Evolutionary conservation across 805 yeast species (phyloP), one percentile per base, ranked within the genome.

Genomic region (Wickerhamomyces silvicola): DNA sequence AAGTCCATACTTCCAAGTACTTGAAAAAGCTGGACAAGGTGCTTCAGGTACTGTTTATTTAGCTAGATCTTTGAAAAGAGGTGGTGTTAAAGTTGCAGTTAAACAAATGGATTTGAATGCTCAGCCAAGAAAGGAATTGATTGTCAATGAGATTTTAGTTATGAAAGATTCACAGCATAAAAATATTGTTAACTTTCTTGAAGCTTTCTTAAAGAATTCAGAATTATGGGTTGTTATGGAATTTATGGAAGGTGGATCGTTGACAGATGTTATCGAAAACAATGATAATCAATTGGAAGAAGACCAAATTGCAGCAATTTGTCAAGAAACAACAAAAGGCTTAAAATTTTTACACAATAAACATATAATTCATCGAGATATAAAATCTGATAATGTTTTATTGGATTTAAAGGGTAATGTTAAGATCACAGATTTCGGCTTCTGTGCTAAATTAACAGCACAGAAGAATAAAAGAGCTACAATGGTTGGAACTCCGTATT

Each of bases 221-320:
- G 97, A 92, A 50, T 66, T 92, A 38, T 90, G 97, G 96, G 98
- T 92, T n/a, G 83, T 94, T 20, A 92, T 92, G 99, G 99, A 92
- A 59, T 94, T 78, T 56, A 92, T 92, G 99, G 97, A 94, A 62
- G 98, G 98, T 33, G 99, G 99, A 1, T 83, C 96, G 5, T 65
- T 92, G 45, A 92, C 97, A 0, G 98, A 92, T 61, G 84, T 94
- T 24, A 88, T 94, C 51, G 95, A 87, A 35, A 84, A 87, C 59
- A 88, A 88, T 55, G 78, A 78, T 33, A 69, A 73, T 29, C 53
- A 51, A 27, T 61, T 92, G 46, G 71, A 73, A 12, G 99, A 92
- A 57, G 73, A 77, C 31, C 98, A 94, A 60, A 92, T 94, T 43
- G 84, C 97, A 3, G 76, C 88, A 4, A 86, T 92, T 32, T 90